These are phyloP conservation scores for Blastocystis sp. DNA, from an alignment of 352 stramenopile genomes.

Conservation along the genomic window DNA sequence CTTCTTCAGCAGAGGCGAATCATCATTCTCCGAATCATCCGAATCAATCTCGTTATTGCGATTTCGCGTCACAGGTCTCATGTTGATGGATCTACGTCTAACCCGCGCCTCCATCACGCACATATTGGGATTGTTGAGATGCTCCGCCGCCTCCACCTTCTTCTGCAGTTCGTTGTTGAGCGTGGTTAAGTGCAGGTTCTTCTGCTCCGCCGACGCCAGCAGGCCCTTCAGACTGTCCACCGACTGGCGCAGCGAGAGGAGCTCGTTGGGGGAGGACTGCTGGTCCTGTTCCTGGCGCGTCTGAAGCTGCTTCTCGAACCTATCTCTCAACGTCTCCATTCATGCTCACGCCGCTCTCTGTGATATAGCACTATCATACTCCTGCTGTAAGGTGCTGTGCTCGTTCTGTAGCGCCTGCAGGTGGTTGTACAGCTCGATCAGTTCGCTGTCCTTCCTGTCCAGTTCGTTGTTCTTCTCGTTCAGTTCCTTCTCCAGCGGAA, in stretches of 20 bases:
- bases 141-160: conserved; percentile 56
- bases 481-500: conserved; percentile 2
- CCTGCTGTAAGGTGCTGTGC: too few relatives aligned
- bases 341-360: too few relatives aligned
- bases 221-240: conserved; percentile 60
- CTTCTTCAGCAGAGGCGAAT: conserved; percentile 1
- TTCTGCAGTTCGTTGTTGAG: conserved; percentile 69
- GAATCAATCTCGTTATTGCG: background rate
- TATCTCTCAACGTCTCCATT: too few relatives aligned
- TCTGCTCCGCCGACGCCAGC: conserved; percentile 53
- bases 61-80: conserved; percentile 9
- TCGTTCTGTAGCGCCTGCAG: too few relatives aligned
- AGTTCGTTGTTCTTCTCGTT: conserved; percentile 1
- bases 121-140: conserved; percentile 5
- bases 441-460: background rate
- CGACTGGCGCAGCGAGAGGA: background rate
- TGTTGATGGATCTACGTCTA: conserved; percentile 30
- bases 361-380: too few relatives aligned
- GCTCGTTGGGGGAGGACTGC: background rate
- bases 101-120: background rate
- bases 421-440: too few relatives aligned
- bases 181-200: conserved; percentile 21
- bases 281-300: background rate
- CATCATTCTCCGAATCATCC: conserved; percentile 4
- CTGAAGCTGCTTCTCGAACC: background rate